Conservation (phyloP, 441 rosid species). For the Eutrema salsugineum region DNA sequence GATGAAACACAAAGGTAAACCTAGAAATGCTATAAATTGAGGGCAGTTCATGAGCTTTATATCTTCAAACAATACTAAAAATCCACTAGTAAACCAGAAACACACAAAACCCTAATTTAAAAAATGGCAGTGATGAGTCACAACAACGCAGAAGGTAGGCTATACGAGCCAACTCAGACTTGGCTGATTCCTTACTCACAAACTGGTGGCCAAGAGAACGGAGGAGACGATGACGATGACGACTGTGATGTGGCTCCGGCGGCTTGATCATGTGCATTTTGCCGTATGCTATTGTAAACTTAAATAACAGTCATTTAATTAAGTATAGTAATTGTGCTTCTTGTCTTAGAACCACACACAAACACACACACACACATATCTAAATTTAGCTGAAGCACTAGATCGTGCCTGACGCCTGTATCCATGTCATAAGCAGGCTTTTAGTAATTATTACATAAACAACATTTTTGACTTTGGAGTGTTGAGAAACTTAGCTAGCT, state of each 20-base stretch:
- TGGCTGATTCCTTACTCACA: slow-evolving; percentile 4
- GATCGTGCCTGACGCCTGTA: background rate
- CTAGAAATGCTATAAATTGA: slow-evolving; percentile 25
- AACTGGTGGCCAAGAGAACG: slow-evolving; percentile 20
- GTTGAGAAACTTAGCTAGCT: slow-evolving; percentile 28
- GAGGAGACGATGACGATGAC: slow-evolving; percentile 36
- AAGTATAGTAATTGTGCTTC: slow-evolving; percentile 12
- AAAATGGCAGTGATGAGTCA: slow-evolving; percentile 30
- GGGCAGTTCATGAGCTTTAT: slow-evolving; percentile 3
- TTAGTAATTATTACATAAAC: background rate
- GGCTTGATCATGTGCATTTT: slow-evolving; percentile 23
- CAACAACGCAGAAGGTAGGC: slow-evolving; percentile 14
- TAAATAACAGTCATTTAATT: background rate
- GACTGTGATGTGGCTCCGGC: slow-evolving; percentile 34
- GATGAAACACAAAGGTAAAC: background rate
- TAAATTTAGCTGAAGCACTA: background rate
- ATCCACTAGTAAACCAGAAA: background rate
- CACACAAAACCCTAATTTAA: slow-evolving; percentile 6
- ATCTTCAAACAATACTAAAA: slow-evolving; percentile 7
- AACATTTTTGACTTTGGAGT: slow-evolving; percentile 26
- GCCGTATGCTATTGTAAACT: slow-evolving; percentile 10
- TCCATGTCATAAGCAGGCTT: slow-evolving; percentile 15
- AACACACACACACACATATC: background rate
- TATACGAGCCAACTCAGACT: slow-evolving; percentile 16
- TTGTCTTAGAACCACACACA: slow-evolving; percentile 4